Evolutionary conservation across 371 early-diverging fungal species (phyloP), one percentile per base, ranked within the genome.

Genomic region (Choanephora cucurbitarum): DNA sequence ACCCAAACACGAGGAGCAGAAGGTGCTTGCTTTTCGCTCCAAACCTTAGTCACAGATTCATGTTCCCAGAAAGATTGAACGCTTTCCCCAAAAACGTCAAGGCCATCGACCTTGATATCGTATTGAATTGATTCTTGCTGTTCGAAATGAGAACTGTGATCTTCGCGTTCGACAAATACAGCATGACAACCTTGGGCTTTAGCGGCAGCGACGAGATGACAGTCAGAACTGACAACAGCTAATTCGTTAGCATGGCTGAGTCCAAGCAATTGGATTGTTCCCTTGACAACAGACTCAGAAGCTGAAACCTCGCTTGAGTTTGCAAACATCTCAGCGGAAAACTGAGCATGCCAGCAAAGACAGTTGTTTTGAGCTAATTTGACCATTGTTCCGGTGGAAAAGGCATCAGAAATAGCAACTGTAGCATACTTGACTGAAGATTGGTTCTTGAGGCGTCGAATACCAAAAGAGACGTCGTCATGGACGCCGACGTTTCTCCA

Each of bases 341-440:
- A 68, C 53, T 75, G 76, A 21, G 70, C 66, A 43, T 75, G 67
- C 72, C 70, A 75, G 64, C 76, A 75, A 22, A 75, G 70, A 46
- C 72, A 68, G n/a, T 66, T 67, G 39, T 57, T 66, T 48, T 66
- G 70, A 23, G 76, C 72, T 37, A 70, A 51, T 3, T 67, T 62
- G 14, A 75, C 39, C 72, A 75, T 64, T 0, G 68, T 67, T 14
- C 66, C 59, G 11, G 76, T 75, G 15, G 68, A 68, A 28, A 75
- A 59, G 5, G 55, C 48, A 42, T 61, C 62, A 24, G 76, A 75
- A 28, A 75, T 58, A n/a, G 76, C 65, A 31, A 75, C 62, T 10
- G 74, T 55, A 8, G 61, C 58, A 53, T 65, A 65, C 7, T 62
- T 60, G 33, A 47, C 57, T 24, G 17, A 22, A 6, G 43, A 23